These are phyloP conservation scores for Geosmithia morbida DNA, from an alignment of 2,329 filamentous ascomycete species.

Conservation along the genomic window DNA sequence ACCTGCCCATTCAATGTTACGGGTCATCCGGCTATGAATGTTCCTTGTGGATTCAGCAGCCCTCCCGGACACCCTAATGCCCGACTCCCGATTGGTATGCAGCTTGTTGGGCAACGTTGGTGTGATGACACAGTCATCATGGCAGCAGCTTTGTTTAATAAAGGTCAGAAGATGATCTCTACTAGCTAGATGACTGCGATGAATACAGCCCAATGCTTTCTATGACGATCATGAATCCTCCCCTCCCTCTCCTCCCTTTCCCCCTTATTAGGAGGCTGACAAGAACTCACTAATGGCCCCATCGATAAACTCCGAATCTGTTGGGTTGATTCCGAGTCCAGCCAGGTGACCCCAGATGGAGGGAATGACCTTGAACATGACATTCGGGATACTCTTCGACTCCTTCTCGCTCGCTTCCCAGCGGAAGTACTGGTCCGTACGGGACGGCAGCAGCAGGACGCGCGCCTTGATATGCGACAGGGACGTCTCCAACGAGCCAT, in stretches of 20 bases:
- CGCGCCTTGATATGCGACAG: constrained; percentile 47
- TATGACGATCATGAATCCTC: neutral
- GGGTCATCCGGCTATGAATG: constrained; percentile 30
- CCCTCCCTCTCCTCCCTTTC: no score
- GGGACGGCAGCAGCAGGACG: constrained; percentile 43
- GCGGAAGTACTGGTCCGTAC: constrained; percentile 55
- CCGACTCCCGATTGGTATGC: constrained; percentile 14
- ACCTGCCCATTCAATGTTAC: constrained; percentile 34
- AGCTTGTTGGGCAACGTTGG: constrained; percentile 13
- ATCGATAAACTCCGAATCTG: constrained; percentile 17
- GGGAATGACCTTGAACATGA: constrained; percentile 15
- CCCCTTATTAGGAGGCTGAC: neutral
- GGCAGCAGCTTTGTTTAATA: constrained; percentile 11
- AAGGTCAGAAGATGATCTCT: constrained; percentile 4
- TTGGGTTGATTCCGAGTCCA: constrained; percentile 13
- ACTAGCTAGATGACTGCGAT: neutral
- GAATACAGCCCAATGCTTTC: neutral
- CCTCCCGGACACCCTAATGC: constrained; percentile 3
- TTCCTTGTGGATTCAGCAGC: constrained; percentile 19
- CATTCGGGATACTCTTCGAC: constrained; percentile 11
- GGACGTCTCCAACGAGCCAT: constrained; percentile 28
- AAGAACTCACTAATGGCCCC: constrained; percentile 13
- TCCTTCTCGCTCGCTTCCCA: constrained; percentile 17
- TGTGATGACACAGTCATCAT: constrained; percentile 5
- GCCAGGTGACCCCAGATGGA: constrained; percentile 22